Base-by-base conservation (phyloP, 805 yeast species). In the Wickerhamiella slavikovae region DNA sequence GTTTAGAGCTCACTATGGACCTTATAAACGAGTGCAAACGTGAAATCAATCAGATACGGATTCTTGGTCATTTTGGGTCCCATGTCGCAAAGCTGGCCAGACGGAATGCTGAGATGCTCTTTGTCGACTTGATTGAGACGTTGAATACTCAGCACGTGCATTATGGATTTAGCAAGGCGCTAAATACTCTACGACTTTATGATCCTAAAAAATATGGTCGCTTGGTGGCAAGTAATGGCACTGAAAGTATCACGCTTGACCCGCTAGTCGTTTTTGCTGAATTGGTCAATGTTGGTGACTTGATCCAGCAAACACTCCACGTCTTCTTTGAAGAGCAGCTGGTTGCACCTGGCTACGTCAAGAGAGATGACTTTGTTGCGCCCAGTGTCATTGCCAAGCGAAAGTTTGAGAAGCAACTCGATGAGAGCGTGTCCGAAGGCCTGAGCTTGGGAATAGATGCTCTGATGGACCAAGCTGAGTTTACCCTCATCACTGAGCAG, bases 401-500 rank as follows among this genome's bases (percentile, higher is more conserved):
- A 44, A 65, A 64, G 34, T 66, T 89, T 36, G 98, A 89, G 44
- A 68, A 68, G 5, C 57, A 69, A 52, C 64, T 89, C 8, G 98
- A 89, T 49, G 78, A 70, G 31, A 74, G 64, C 45, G 94, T 89
- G 13, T 98, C 96, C 0, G 77, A 76, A 43, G 98, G 98, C 0
- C 59, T 89, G 18, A 83, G 80, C 42, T 65, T 76, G n/a, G 93
- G 95, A 24, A 80, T 89, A 20, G 92, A 78, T 36, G 83, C 82
- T 7, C 59, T 89, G 22, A 71, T 82, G 51, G 74, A 68, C 40
- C 93, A 85, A 45, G 68, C 83, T 13, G 78, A 75, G 30, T 63
- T 62, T 36, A 58, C 68, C 3, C 68, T 63, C 37, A 56, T 60
- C 24, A 62, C 70, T 0, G 53, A 58, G 19, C 75, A 72, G 39